phyloP scores from a whole-genome alignment of 805 yeast genomes.

The Starmerella vaccinii region DNA sequence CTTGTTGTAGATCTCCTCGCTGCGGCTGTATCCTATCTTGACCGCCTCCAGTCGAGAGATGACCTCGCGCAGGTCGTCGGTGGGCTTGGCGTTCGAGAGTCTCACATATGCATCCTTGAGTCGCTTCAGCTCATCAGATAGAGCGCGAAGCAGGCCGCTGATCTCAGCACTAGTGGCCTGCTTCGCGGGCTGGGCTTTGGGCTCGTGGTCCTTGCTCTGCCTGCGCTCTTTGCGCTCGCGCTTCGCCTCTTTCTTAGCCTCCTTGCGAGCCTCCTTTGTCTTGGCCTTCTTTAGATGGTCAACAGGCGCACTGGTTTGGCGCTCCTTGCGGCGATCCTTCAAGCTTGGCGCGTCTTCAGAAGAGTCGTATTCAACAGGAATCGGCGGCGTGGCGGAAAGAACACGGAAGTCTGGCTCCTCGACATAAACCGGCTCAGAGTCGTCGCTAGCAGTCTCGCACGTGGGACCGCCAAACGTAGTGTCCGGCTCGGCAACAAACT shows the following conservation, averaged over 20 bases:
- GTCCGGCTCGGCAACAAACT: not conserved
- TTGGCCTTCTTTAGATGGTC: slow-evolving; percentile 7
- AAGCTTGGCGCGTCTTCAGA: not conserved
- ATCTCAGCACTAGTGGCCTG: slow-evolving; percentile 3
- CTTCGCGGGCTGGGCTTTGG: not conserved
- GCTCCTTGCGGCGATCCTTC: slow-evolving; percentile 13
- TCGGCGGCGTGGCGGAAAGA: slow-evolving; percentile 5
- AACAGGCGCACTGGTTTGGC: slow-evolving; percentile 4
- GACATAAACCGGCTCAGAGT: slow-evolving; percentile 6
- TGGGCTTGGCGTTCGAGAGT: not conserved
- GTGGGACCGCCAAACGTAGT: slow-evolving; percentile 10
- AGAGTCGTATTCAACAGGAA: not conserved
- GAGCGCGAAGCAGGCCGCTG: slow-evolving; percentile 4
- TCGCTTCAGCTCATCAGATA: slow-evolving; percentile 9
- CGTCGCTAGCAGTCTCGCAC: slow-evolving; percentile 19
- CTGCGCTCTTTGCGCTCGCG: not conserved
- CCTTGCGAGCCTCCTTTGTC: not conserved
- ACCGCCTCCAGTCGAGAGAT: slow-evolving; percentile 10
- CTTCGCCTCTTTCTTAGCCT: not conserved
- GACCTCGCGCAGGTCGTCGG: slow-evolving; percentile 7
- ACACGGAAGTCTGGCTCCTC: slow-evolving; percentile 6
- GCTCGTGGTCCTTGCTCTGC: not conserved
- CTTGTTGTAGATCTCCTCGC: slow-evolving; percentile 17
- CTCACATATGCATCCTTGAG: slow-evolving; percentile 8
- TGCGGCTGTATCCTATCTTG: slow-evolving; percentile 11